Base-by-base conservation (phyloP, 2,329 filamentous ascomycete species). In the Exophiala xenobiotica region DNA sequence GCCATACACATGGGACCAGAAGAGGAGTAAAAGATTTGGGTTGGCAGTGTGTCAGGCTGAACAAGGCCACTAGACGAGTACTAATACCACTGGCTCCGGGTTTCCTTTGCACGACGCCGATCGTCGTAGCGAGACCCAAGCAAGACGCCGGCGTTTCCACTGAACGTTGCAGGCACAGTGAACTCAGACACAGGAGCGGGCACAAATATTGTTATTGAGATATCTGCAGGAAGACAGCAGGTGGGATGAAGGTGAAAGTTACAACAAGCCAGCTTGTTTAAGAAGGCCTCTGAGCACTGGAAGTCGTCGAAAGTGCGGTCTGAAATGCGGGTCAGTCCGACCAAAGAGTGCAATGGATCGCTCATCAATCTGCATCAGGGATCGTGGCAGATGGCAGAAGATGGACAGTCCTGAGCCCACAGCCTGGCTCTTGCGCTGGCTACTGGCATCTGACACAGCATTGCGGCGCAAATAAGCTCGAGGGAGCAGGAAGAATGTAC, bases 231-330 rank as follows among this genome's bases (percentile, higher is more conserved):
- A 41, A 19, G 18, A 31, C 23, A 22, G 41, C 16, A 19, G 33
- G 19, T 33, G 23, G 8, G 23, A 40, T n/a, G 20, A 37, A 16
- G 22, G 12, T 11, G 19, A 47, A 11, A n/a, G 11, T 33, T 22
- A 9, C 31, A 22, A 22, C 19, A 47, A n/a, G 23, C 38, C 20
- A 20, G 38, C 18, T 40, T 40, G 38, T 22, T 40, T 40, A 40
- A 47, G 45, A 31, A 38, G 22, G 20, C 31, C 6, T 39, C 45
- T 39, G 29, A 19, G 3, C 29, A 33, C 14, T 38, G 18, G 33
- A 27, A 35, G 31, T 14, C 37, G 42, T 39, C 35, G 19, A 58
- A 58, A 54, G 27, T 53, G 55, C 55, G 55, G 55, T 58, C 55
- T 54, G 46, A 33, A 24, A 23, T 49, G 51, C 52, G 55, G 55